Evolutionary conservation across 192 early-diverging fungal genomes (phyloP), one percentile per base, ranked within the genome.

Genomic region (Linnemannia zychae): DNA sequence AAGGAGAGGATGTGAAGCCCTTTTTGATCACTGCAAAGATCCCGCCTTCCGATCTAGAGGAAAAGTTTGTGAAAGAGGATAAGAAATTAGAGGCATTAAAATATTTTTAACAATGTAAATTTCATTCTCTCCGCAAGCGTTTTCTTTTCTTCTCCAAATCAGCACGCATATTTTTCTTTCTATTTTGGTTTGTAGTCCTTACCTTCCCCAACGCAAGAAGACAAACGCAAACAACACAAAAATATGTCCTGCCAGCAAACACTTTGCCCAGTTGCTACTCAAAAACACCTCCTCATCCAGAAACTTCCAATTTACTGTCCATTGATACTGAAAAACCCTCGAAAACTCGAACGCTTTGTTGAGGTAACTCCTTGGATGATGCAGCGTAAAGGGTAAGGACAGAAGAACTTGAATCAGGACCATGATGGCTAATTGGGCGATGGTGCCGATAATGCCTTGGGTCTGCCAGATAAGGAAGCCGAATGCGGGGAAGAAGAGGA

Each of bases 281-380:
- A 90, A 52, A 88, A 99, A 99, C 17, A 89, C 87, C 16, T 91
- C 83, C 60, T 93, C 91, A 53, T 91, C 89, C 9, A 98, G 53
- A 76, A 98, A 95, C 50, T 94, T 90, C 98, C 98, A 99, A 78
- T 99, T 99, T 16, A 98, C 97, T 0, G 98, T 98, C 97, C 97
- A 98, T 36, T 93, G 92, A 87, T 94, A 98, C 69, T 94, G 80
- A 84, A 99, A 99, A 50, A 92, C 91, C 22, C 98, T 91, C 0
- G 87, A 85, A 86, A 98, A 96, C 67, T 99, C 98, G 86, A 99
- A 99, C 0, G 98, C 93, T 7, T 92, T 84, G 3, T 78, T 72
- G 18, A 98, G 34, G 86, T 98, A 99, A 38, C 92, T 91, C 11
- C 63, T 46, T 1, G 96, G 90, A 77, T 90, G 72, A 28, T 77